A percentile compares a stretch with the other conserved stretches of the same genome.
These are phyloP conservation scores for Leucocoprinus sp. DNA, from an alignment of 768 basidiomycete species.

Conservation along the genomic window DNA sequence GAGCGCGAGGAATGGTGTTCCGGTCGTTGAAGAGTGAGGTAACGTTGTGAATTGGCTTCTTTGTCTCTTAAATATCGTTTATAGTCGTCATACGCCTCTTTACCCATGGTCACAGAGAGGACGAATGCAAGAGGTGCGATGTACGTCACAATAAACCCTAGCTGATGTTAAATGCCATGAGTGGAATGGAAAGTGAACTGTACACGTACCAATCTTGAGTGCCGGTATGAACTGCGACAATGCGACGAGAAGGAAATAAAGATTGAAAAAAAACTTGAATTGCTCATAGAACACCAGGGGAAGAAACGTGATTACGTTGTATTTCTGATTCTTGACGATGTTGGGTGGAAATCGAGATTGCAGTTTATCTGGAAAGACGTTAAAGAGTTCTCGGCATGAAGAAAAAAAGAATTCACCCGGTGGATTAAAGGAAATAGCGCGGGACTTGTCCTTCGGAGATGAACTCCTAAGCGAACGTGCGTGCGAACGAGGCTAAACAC, in stretches of 20 bases:
- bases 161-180: background rate
- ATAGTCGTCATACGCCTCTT: conserved; percentile 99
- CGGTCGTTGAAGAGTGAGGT: conserved; percentile 70
- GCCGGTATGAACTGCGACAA: conserved; percentile 94
- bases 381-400: background rate
- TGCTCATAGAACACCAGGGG: conserved; percentile 98
- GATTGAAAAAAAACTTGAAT: conserved; percentile 99
- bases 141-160: conserved; percentile 93
- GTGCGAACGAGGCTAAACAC: conserved; percentile 15
- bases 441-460: conserved; percentile 56
- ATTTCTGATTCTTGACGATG: conserved; percentile 95
- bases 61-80: conserved; percentile 85
- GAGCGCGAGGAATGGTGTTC: background rate
- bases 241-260: conserved; percentile 96
- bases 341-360: conserved; percentile 76
- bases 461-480: conserved; percentile 20
- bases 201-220: conserved; percentile 78
- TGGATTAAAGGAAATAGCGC: conserved; percentile 72
- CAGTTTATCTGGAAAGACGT: conserved; percentile 47
- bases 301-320: conserved; percentile 93
- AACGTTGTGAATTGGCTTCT: conserved; percentile 92
- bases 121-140: conserved; percentile 96
- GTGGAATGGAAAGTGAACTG: background rate
- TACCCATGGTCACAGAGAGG: conserved; percentile 91
- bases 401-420: conserved; percentile 31